phyloP scores from a whole-genome alignment of 1,284 basidiomycete genomes.

The Apiotrichum gamsii region DNA sequence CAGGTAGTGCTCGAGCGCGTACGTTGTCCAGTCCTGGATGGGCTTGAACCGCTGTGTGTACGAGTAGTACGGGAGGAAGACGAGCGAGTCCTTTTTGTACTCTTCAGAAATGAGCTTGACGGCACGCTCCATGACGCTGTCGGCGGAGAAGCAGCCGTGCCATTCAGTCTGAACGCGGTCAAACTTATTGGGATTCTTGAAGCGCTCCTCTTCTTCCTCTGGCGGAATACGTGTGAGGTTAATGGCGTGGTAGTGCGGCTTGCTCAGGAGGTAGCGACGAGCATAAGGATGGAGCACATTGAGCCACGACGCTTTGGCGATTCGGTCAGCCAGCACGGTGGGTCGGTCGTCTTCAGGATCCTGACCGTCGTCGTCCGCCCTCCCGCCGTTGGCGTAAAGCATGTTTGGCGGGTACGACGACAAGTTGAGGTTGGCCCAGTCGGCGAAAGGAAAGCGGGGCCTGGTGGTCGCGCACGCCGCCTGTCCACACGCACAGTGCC shows the following conservation, averaged over 20 bases:
- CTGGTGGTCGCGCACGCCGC: conserved; percentile 19
- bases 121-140: conserved; percentile 26
- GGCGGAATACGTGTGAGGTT: conserved; percentile 26
- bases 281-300: conserved; percentile 33
- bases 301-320: conserved; percentile 28
- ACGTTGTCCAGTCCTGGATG: conserved; percentile 15
- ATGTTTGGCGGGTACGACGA: conserved; percentile 21
- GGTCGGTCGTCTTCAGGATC: conserved; percentile 1
- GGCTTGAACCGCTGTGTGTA: conserved; percentile 4
- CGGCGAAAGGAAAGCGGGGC: conserved; percentile 25
- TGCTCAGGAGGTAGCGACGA: conserved; percentile 20
- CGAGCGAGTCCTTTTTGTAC: conserved; percentile 28
- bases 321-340: conserved; percentile 15
- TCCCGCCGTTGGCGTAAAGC: too few species aligned
- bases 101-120: conserved; percentile 19
- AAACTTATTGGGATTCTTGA: conserved; percentile 17
- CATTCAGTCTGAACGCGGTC: conserved; percentile 20
- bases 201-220: conserved; percentile 15
- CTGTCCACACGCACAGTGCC: conserved; percentile 30
- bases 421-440: conserved; percentile 21
- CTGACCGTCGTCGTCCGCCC: too few species aligned
- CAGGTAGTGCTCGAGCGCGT: conserved; percentile 21
- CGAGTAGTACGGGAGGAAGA: conserved; percentile 42
- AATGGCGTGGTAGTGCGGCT: conserved; percentile 16
- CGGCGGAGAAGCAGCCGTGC: conserved; percentile 33